Conservation (phyloP, 495 filamentous ascomycete species). For the Zalerion maritima region DNA sequence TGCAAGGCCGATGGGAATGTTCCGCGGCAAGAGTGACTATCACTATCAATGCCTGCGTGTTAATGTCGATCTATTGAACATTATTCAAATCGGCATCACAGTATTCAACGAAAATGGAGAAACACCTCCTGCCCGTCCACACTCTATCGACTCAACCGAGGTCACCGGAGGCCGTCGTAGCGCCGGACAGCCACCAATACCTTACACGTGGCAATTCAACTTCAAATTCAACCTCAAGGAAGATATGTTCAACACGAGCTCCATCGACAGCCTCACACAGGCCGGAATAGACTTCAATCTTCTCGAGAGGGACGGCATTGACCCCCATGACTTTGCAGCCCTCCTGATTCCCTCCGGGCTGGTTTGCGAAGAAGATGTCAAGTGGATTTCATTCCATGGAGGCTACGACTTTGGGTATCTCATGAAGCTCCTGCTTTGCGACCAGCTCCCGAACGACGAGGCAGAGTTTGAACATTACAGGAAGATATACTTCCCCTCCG, state of each 20-base stretch:
- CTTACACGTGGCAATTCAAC: constrained; percentile 97
- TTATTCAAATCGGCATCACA: constrained; percentile 92
- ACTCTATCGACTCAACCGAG: constrained; percentile 39
- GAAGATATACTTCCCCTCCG: constrained; percentile 76
- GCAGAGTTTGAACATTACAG: constrained; percentile 71
- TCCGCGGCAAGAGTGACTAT: constrained; percentile 88
- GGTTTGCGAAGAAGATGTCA: constrained; percentile 73
- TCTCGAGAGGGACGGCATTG: constrained; percentile 80
- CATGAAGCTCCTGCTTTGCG: constrained; percentile 76
- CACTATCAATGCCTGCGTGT: constrained; percentile 96
- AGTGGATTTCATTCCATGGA: constrained; percentile 97
- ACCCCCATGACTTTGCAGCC: constrained; percentile 73
- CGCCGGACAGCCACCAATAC: constrained; percentile 45
- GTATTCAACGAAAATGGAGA: constrained; percentile 81
- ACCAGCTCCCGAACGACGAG: constrained; percentile 73
- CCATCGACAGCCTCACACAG: constrained; percentile 72
- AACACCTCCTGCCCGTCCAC: constrained; percentile 51
- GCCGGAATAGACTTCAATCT: constrained; percentile 77
- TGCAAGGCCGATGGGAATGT: constrained; percentile 83
- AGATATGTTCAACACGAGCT: constrained; percentile 93
- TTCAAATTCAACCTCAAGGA: constrained; percentile 88
- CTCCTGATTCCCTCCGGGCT: constrained; percentile 82
- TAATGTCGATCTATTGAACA: constrained; percentile 91
- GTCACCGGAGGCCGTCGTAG: constrained; percentile 24
- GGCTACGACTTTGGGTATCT: constrained; percentile 97